Evolutionary conservation across 73 alveolate species (phyloP).

Genomic region (Tetrahymena borealis): DNA sequence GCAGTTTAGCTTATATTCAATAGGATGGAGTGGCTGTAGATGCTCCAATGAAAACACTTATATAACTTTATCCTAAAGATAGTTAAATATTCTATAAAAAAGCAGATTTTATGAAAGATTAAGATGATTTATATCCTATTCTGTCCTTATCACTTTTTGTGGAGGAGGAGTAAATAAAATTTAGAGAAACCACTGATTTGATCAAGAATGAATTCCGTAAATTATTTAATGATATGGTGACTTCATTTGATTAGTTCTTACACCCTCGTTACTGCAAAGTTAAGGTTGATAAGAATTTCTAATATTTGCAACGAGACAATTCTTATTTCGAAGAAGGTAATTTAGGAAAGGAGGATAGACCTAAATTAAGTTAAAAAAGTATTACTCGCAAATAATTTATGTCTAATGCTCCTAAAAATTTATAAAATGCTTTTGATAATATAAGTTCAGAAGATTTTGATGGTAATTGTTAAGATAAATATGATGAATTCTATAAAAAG

Average conservation of each 20-base stretch:
- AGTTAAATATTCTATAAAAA: not conserved
- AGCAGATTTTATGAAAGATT: not conserved
- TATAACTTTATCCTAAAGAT: not conserved
- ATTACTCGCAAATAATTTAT: not conserved
- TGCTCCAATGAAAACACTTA: not conserved
- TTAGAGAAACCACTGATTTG: constrained; percentile 7
- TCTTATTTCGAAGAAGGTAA: not conserved
- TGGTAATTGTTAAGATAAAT: not conserved
- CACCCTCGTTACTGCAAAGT: constrained; percentile 22
- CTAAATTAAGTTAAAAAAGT: not conserved
- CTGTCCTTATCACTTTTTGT: not conserved
- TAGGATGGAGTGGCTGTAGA: not conserved
- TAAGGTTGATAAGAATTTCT: not conserved
- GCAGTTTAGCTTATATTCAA: constrained; percentile 2
- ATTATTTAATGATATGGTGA: constrained; percentile 5
- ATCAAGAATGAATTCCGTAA: constrained; percentile 19
- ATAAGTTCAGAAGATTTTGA: not conserved
- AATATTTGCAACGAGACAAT: not conserved
- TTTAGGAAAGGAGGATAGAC: not conserved
- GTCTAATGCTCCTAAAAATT: not conserved
- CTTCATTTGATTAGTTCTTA: constrained; percentile 24
- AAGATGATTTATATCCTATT: constrained; percentile 12
- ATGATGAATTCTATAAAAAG: not conserved
- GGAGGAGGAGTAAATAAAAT: constrained; percentile 16
- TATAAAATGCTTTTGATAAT: not conserved